Conservation (phyloP, 1,284 basidiomycete genomes). For the Pyrrhoderma noxium region DNA sequence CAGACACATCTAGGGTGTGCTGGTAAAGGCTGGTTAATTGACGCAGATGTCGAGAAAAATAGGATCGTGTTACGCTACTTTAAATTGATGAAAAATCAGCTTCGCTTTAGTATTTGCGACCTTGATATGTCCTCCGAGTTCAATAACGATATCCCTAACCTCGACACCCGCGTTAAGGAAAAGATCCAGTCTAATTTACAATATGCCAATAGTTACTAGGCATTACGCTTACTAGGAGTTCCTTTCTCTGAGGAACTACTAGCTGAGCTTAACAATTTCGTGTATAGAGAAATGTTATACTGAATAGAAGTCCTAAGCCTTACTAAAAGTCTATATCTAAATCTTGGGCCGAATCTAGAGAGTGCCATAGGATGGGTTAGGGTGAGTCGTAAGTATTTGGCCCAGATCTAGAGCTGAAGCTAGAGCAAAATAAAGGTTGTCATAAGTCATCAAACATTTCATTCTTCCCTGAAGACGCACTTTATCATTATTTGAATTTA, state of each 20-base stretch:
- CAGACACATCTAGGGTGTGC: too few relatives aligned
- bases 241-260: neutral
- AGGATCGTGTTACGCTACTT: neutral
- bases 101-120: constrained; percentile 19
- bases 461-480: neutral
- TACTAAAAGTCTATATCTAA: too few relatives aligned
- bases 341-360: neutral
- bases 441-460: neutral
- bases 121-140: constrained; percentile 3
- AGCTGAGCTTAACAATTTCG: neutral
- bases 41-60: neutral
- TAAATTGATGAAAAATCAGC: constrained; percentile 9
- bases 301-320: constrained; percentile 5
- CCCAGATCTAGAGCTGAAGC: neutral
- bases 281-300: neutral
- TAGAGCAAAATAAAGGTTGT: neutral
- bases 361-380: neutral
- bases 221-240: neutral
- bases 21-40: neutral
- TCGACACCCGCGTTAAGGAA: neutral
- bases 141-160: constrained; percentile 1
- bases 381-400: neutral
- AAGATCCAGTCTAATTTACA: neutral
- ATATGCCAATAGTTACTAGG: constrained; percentile 4
- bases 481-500: neutral